A percentile compares a stretch with the other conserved stretches of the same genome.
These are phyloP conservation scores for Mortierella sp. DNA, from an alignment of 371 early-diverging fungal species.

Conservation along the genomic window DNA sequence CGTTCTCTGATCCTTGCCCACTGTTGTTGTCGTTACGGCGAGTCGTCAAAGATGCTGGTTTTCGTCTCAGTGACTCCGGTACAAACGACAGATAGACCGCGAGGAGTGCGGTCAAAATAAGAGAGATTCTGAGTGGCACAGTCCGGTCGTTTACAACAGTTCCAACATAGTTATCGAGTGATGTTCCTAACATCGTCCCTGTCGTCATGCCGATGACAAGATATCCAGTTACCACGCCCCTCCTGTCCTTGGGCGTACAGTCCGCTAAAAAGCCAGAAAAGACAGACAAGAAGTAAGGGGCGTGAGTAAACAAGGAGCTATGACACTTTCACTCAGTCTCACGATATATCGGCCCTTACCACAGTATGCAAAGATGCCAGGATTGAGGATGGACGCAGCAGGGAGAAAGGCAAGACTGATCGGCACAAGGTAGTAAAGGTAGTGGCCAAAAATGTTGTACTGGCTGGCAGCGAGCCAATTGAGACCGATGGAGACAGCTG, in stretches of 20 bases:
- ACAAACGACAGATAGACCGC: conserved; percentile 8
- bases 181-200: conserved; percentile 15
- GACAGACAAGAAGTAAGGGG: not conserved
- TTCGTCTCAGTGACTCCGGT: conserved; percentile 18
- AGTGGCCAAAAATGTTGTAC: conserved; percentile 16
- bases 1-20: not conserved
- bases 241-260: conserved; percentile 1
- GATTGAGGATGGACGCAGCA: conserved; percentile 1
- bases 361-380: conserved; percentile 20
- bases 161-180: conserved; percentile 2
- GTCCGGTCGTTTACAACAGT: not conserved
- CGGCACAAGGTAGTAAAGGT: conserved; percentile 11
- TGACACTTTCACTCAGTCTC: not conserved
- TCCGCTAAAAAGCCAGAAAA: conserved; percentile 16
- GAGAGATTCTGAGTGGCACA: not conserved
- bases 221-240: conserved; percentile 27
- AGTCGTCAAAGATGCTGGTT: not conserved
- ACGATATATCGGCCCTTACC: conserved; percentile 12
- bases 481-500: not conserved
- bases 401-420: conserved; percentile 4
- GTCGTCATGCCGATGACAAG: not conserved
- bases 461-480: conserved; percentile 10
- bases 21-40: not conserved
- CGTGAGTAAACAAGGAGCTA: not conserved
- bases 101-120: not conserved